Evolutionary conservation across 768 basidiomycete genomes (phyloP), one percentile per base, ranked within the genome.

Genomic region (Pholiota molesta): DNA sequence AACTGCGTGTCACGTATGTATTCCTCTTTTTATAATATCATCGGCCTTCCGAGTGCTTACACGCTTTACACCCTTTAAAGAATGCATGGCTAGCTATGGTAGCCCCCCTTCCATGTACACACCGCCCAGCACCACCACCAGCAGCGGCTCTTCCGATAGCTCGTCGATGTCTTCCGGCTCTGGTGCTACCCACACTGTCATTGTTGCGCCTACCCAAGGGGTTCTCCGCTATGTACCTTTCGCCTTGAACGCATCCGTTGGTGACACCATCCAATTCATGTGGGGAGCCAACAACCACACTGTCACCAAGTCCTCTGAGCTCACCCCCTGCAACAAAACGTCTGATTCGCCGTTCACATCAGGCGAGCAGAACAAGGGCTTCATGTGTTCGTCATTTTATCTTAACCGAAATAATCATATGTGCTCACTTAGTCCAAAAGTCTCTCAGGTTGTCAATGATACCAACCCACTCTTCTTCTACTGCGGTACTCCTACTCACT

Each of bases 241-340:
- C 75, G 86, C 86, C 26, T 73, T 88, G 64, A 90, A 91, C 69
- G 91, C 89, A 5, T 86, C 88, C 33, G 83, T 88, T 62, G 91
- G 91, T 58, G 91, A 92, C 74, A 91, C 88, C 68, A 73, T 94
- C 76, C 77, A 80, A 71, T 93, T 87, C 79, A 79, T 87, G 75
- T 94, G 91, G 91, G 82, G 83, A 59, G 91, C 89, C 56, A 84
- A 89, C 78, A 84, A 83, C 70, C 91, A 92, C 80, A 93, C 91
- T 33, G 92, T 93, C 68, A 94, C 92, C 66, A 90, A 92, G 79
- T 85, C 85, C 17, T 91, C 90, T 0, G 70, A 78, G 51, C 80
- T 91, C 61, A 70, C 75, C 4, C 81, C 86, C 62, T 94, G 92
- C 85, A 94, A 94, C 84, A 86, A 86, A 77, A 83, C 88, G 21